Base-by-base conservation (phyloP, 1,284 basidiomycete genomes). In the Afroboletus lepidellus region DNA sequence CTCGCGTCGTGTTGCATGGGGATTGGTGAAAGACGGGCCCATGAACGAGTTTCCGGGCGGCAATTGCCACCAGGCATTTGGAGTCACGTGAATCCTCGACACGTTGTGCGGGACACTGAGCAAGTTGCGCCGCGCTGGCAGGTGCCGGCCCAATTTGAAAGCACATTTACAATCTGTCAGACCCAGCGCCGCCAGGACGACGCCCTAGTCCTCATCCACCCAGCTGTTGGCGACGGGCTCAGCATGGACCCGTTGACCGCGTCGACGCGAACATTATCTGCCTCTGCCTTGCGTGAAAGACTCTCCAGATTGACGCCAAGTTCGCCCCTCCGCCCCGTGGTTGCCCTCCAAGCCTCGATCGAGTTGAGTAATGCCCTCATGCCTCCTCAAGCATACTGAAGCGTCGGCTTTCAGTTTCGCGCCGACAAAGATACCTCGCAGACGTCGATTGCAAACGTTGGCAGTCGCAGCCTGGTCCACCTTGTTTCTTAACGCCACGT, bases 401-500 rank as follows among this genome's bases (percentile, higher is more conserved):
- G 30, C 29, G 20, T 33, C 24, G 8, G 4, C 34, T 29, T 21
- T 36, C 56, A 90, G 87, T 48, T 90, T 88, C 60, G 87, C 82
- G 4, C 88, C 87, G 1, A 76, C 84, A 13, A 78, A 79, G 63
- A 83, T 93, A 57, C 90, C 90, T n/a, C 76, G 83, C 52, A 84
- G 84, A 66, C 78, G 94, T 56, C 78, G 94, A 60, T 69, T 95
- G 50, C 92, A 96, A 74, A 95, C 89, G 52, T 76, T 92, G 49
- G 87, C 83, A 0, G 95, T 99, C 37, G 88, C 94, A 12, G 63
- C 87, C 47, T 98, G 92, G 93, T 90, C 90, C 15, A 79, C 89
- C 12, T 79, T 46, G 69, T 86, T 15, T 81, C 24, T 49, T 3
- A 38, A 37, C 2, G 6, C 13, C 18, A 16, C 8, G 25, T 27